Evolutionary conservation across 495 filamentous ascomycete genomes (phyloP).

Genomic region (Beverwykella pulmonaria): DNA sequence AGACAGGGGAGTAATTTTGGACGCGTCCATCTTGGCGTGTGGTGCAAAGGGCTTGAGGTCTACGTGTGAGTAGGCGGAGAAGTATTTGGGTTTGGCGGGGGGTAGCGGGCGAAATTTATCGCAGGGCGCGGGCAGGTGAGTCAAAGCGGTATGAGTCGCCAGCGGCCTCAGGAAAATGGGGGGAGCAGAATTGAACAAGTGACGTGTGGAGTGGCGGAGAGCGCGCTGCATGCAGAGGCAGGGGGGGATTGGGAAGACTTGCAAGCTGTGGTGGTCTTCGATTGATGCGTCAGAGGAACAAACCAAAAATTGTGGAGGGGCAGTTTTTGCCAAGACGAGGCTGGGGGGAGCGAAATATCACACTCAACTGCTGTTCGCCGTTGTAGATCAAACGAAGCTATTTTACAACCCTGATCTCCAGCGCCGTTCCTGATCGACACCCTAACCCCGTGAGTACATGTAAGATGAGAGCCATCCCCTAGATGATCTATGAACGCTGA

Average conservation of each 20-base stretch:
- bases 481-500: not conserved
- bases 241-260: not conserved
- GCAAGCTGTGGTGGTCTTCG: not conserved
- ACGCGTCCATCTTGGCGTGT: constrained; percentile 15
- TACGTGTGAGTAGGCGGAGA: constrained; percentile 10
- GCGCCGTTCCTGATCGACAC: not conserved
- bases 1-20: constrained; percentile 3
- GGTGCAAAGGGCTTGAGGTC: not conserved
- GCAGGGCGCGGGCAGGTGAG: constrained; percentile 13
- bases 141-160: constrained; percentile 33
- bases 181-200: constrained; percentile 25
- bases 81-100: not conserved
- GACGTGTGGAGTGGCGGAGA: not conserved
- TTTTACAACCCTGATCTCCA: not conserved
- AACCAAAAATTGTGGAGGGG: constrained; percentile 22
- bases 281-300: not conserved
- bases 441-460: not conserved
- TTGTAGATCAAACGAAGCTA: not conserved
- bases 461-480: not conserved
- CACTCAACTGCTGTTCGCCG: not conserved
- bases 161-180: constrained; percentile 24
- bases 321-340: constrained; percentile 1
- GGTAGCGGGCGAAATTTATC: not conserved
- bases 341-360: no score
- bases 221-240: constrained; percentile 28